Evolutionary conservation across 2,329 filamentous ascomycete species (phyloP), one percentile per base, ranked within the genome.

Genomic region (Xylaria sp.): DNA sequence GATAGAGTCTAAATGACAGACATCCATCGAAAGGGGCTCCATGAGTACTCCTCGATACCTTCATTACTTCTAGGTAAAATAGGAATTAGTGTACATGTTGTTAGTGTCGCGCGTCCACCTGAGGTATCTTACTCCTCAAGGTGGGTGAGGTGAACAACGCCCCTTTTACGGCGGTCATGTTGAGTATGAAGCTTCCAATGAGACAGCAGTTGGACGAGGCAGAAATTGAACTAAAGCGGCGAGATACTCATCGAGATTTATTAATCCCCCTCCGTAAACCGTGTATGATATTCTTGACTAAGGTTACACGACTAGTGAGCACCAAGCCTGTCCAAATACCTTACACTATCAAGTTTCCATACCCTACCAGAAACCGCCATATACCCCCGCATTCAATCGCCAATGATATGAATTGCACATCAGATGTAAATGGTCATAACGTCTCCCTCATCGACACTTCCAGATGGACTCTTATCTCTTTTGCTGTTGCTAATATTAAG

Each of bases 401-500:
- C 1, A 10, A 25, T 21, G 27, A 58, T 40, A 8, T 25, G 27
- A 32, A 37, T 25, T 13, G 10, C 42, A 53, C 16, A 42, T 69
- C 44, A 71, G 50, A 71, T 65, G 48, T 42, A 65, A 50, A 65
- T 25, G 29, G 64, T 67, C 13, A 63, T 35, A 6, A 57, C 23
- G 18, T 54, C 25, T 58, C 42, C 55, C 40, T 50, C 32, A n/a
- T 54, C 23, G 40, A 61, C 13, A 42, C n/a, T 8, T 12, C 10
- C 35, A 42, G 50, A 48, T 48, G 37, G 44, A 5, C 61, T 57
- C 54, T 63, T 60, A 37, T 69, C 60, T 54, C 62, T 63, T 61
- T 73, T 70, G 35, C 51, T 35, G 37, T 75, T 73, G 29, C 61
- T 71, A 3, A 69, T 77, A 58, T 83, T 80, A 12, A 85, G 71